Conservation (phyloP, 768 basidiomycete genomes). For the Boletus eberwhitei region DNA sequence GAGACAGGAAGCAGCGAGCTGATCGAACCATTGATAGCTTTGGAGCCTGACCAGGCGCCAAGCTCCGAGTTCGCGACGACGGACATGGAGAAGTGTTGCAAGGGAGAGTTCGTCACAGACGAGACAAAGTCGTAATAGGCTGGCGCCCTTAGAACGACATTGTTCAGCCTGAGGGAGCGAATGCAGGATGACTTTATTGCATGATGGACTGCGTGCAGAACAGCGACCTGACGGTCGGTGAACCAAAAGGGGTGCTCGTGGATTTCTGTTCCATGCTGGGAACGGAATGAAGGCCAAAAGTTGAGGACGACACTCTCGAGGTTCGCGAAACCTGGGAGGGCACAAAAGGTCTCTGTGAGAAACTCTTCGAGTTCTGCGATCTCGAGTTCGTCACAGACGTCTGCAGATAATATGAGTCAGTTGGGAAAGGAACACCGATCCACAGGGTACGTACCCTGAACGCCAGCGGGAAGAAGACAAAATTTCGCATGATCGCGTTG, state of each 20-base stretch:
- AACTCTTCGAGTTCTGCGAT: constrained; percentile 32
- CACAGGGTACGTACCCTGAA: constrained; percentile 7
- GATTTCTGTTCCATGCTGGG: constrained; percentile 20
- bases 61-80: constrained; percentile 32
- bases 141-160: constrained; percentile 24
- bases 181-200: constrained; percentile 20
- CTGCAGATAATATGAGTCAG: constrained; percentile 7
- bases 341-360: constrained; percentile 26
- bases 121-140: constrained; percentile 28
- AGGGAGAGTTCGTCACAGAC: constrained; percentile 22
- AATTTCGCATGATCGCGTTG: constrained; percentile 25
- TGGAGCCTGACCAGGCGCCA: constrained; percentile 30
- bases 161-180: constrained; percentile 25
- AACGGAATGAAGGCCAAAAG: constrained; percentile 32
- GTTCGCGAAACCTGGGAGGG: constrained; percentile 18
- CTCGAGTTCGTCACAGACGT: constrained; percentile 25
- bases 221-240: constrained; percentile 24
- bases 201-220: constrained; percentile 25
- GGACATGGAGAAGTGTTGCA: constrained; percentile 30
- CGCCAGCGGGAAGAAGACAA: constrained; percentile 16
- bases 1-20: constrained; percentile 24
- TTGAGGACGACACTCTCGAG: constrained; percentile 24
- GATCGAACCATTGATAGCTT: constrained; percentile 25
- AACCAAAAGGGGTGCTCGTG: constrained; percentile 33
- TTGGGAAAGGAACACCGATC: no score